Conservation (phyloP, 2,329 filamentous ascomycete species). For the Ophiocordyceps unilateralis region DNA sequence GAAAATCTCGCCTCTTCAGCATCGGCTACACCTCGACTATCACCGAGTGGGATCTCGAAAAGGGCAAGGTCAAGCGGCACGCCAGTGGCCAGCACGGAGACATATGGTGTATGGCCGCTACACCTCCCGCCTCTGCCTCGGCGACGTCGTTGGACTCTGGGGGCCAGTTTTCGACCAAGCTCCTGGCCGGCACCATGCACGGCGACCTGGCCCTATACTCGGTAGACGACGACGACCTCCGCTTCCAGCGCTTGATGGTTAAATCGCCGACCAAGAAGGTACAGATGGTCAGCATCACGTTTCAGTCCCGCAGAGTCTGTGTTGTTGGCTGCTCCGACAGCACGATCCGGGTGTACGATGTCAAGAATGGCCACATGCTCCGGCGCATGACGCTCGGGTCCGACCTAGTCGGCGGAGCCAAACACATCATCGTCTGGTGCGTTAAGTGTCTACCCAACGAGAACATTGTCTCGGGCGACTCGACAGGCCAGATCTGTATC, state of each 20-base stretch:
- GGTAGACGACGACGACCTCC: conserved; percentile 67
- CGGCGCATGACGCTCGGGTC: conserved; percentile 75
- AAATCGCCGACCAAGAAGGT: conserved; percentile 68
- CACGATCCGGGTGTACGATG: conserved; percentile 81
- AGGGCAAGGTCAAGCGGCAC: conserved; percentile 60
- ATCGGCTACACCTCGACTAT: conserved; percentile 86
- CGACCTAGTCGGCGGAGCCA: conserved; percentile 58
- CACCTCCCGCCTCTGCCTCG: conserved; percentile 35
- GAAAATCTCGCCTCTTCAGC: conserved; percentile 77
- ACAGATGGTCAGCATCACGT: conserved; percentile 79
- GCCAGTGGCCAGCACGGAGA: conserved; percentile 87
- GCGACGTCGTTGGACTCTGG: conserved; percentile 7
- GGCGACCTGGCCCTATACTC: conserved; percentile 78
- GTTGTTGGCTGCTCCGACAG: conserved; percentile 93
- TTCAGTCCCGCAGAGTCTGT: conserved; percentile 67
- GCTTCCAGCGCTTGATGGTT: conserved; percentile 60
- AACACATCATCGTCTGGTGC: conserved; percentile 82
- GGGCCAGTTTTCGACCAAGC: conserved; percentile 31
- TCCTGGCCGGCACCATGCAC: conserved; percentile 80
- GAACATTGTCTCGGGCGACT: conserved; percentile 88
- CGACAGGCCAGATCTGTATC: conserved; percentile 79
- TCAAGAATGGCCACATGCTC: conserved; percentile 57
- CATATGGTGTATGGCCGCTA: conserved; percentile 88
- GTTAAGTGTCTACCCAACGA: conserved; percentile 77
- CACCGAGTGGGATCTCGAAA: conserved; percentile 86